Evolutionary conservation across 2,329 filamentous ascomycete species (phyloP).

Genomic region (Calonectria hongkongensis): DNA sequence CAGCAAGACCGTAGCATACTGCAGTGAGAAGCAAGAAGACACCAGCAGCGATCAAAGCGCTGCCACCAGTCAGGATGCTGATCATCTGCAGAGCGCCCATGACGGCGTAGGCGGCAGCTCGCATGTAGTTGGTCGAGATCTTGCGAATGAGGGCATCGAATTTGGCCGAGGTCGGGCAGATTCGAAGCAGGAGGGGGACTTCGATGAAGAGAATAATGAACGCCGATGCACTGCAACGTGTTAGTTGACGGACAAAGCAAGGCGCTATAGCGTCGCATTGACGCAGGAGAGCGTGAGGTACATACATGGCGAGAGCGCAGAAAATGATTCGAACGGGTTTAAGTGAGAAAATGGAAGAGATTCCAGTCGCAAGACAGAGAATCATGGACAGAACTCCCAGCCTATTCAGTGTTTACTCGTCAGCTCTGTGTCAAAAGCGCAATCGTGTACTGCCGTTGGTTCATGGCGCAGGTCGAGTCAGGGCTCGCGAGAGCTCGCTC

Average conservation of each 20-base stretch:
- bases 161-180: constrained; percentile 93
- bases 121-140: constrained; percentile 98
- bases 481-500: constrained; percentile 43
- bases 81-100: constrained; percentile 92
- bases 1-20: constrained; percentile 87
- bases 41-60: constrained; percentile 89
- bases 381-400: constrained; percentile 82
- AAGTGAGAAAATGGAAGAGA: constrained; percentile 79
- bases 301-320: constrained; percentile 73
- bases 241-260: constrained; percentile 55
- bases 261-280: constrained; percentile 8
- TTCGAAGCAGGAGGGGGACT: constrained; percentile 94
- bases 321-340: constrained; percentile 70
- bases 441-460: constrained; percentile 27
- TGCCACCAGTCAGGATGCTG: constrained; percentile 78
- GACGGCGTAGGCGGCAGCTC: constrained; percentile 87
- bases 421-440: constrained; percentile 34
- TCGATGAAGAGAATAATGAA: constrained; percentile 90
- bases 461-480: constrained; percentile 20
- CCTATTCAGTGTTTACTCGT: constrained; percentile 64
- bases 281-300: constrained; percentile 35
- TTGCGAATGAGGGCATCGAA: constrained; percentile 94
- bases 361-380: constrained; percentile 81
- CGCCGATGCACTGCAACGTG: constrained; percentile 74
- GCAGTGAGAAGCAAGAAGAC: constrained; percentile 86